Evolutionary conservation across 805 yeast species (phyloP).

Genomic region (Candida maris): DNA sequence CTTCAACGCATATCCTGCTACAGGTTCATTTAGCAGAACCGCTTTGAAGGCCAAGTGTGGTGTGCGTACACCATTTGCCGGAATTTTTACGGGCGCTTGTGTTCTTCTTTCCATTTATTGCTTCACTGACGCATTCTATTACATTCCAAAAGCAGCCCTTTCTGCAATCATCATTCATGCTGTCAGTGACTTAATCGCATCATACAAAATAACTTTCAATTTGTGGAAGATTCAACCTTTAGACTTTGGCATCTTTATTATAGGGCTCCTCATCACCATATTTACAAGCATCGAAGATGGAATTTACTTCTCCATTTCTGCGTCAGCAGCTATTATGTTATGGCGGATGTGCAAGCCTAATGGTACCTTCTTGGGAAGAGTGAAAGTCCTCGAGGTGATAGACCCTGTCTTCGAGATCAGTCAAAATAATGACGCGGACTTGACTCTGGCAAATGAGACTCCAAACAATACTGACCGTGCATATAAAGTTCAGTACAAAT

Average conservation of each 20-base stretch:
- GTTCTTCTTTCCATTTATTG: conserved; percentile 84
- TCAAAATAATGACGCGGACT: background rate
- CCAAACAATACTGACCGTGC: too few relatives aligned
- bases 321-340: conserved; percentile 70
- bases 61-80: conserved; percentile 91
- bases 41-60: conserved; percentile 95
- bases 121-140: conserved; percentile 78
- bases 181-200: conserved; percentile 78
- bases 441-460: background rate
- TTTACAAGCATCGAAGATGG: conserved; percentile 82
- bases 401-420: conserved; percentile 51
- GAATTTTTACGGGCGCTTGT: conserved; percentile 84
- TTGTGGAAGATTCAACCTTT: conserved; percentile 73
- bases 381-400: conserved; percentile 66
- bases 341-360: conserved; percentile 76
- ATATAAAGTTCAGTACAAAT: conserved; percentile 35
- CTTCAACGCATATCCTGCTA: conserved; percentile 91
- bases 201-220: conserved; percentile 60
- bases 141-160: conserved; percentile 85
- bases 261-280: conserved; percentile 70
- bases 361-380: conserved; percentile 79
- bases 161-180: conserved; percentile 91
- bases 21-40: conserved; percentile 93
- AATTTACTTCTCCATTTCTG: conserved; percentile 85
- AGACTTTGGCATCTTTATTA: conserved; percentile 68